Percentiles rank a stretch among this genome's conserved stretches.
Conservation (phyloP, 2,329 filamentous ascomycete genomes). For the Moelleriella libera region DNA sequence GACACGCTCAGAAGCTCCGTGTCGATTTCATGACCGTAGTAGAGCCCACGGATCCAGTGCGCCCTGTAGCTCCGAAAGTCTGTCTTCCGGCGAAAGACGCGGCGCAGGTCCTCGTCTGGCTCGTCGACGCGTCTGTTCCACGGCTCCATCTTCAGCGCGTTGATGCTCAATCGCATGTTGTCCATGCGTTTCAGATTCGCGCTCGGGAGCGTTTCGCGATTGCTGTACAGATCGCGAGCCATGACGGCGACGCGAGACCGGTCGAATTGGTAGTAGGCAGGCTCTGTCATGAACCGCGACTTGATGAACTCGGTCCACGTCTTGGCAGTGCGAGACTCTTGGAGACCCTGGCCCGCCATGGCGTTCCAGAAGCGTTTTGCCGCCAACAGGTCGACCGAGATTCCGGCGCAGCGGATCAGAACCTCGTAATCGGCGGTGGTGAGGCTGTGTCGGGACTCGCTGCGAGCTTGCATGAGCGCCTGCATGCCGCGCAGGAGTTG, state of each 20-base stretch:
- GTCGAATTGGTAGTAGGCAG: constrained; percentile 31
- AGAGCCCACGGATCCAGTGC: constrained; percentile 14
- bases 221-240: constrained; percentile 22
- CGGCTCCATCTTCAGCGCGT: constrained; percentile 11
- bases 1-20: constrained; percentile 25
- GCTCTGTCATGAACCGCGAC: constrained; percentile 30
- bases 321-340: constrained; percentile 14
- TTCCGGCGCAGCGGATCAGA: constrained; percentile 32
- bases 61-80: constrained; percentile 10
- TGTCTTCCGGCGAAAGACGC: constrained; percentile 12
- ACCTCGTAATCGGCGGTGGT: constrained; percentile 26
- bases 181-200: constrained; percentile 14
- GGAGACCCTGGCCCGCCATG: constrained; percentile 13
- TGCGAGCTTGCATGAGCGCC: constrained; percentile 19
- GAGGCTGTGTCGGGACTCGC: constrained; percentile 12
- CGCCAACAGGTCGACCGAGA: constrained; percentile 20
- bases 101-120: constrained; percentile 11
- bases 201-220: constrained; percentile 5
- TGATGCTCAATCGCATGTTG: constrained; percentile 14
- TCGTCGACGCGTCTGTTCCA: constrained; percentile 15
- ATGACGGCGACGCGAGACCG: constrained; percentile 22
- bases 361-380: constrained; percentile 21
- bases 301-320: constrained; percentile 31
- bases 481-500: constrained; percentile 20
- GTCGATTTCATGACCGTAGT: constrained; percentile 15